Evolutionary conservation across 2,329 filamentous ascomycete genomes (phyloP), one percentile per base, ranked within the genome.

Genomic region (Fusarium haematococcum): DNA sequence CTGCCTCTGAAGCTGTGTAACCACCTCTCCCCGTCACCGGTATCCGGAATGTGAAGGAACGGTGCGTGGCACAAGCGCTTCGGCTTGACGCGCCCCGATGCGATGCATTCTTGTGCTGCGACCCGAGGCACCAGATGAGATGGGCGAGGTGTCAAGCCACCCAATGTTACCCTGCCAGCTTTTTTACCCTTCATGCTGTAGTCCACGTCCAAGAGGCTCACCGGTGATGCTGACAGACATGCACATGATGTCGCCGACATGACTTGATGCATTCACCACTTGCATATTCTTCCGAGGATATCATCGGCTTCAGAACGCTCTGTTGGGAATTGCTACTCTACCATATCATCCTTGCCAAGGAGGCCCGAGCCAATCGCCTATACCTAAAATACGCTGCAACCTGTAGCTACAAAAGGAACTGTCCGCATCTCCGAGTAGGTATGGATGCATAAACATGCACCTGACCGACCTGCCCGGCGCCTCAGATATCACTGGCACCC

Each of bases 1-100:
- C 30, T 50, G 14, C 45, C 23, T 50, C 23, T 50, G 14, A 13
- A 43, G 45, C 23, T 23, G 45, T 27, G 23, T 50, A 50, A 50
- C 45, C 50, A 32, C 25, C 48, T 45, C 39, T 14, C 27, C 57
- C 57, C 69, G 65, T 70, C 71, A 74, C 71, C 63, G 63, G 71
- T 74, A 67, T 32, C 67, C 62, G 32, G 32, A 45, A 43, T 41
- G 43, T 35, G 48, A 65, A 61, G 23, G 35, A 63, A 70, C 35
- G 58, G 56, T 74, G 70, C 58, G 70, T 73, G 52, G 41, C 70
- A 71, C 63, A 74, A 61, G 62, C 70, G 57, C 70, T 54, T 69
- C 48, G 62, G 62, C 60, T 54, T 25, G 60, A 63, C 16, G 35
- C 60, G 48, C 48, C 33, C 33, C 35, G 23, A 45, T 27, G 23